These are phyloP conservation scores for Parsonsia alboflavescens DNA, from an alignment of 257 asterid genomes.

Conservation along the genomic window DNA sequence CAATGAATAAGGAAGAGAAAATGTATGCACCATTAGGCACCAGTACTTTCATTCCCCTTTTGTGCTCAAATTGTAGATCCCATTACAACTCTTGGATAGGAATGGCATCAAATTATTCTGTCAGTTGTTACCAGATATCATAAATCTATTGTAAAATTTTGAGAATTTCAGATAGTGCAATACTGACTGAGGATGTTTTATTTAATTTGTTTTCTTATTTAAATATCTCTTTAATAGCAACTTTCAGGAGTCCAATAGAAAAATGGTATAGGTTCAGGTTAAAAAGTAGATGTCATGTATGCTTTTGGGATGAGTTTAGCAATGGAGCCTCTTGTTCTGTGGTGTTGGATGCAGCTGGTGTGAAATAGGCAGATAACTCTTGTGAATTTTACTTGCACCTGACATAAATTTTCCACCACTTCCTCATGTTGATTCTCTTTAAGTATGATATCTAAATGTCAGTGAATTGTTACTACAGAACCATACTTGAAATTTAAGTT, in stretches of 20 bases:
- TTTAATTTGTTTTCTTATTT: no score
- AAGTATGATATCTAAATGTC: not conserved
- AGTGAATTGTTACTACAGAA: not conserved
- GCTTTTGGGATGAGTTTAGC: not conserved
- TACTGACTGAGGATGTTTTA: not conserved
- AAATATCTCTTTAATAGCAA: not conserved
- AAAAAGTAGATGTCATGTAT: not conserved
- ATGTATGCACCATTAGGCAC: not conserved
- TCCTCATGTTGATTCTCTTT: not conserved
- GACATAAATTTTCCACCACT: not conserved
- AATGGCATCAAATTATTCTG: no score
- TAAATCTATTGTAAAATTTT: not conserved
- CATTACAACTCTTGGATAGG: not conserved
- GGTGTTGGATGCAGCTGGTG: not conserved
- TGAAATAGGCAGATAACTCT: not conserved
- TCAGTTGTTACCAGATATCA: not conserved
- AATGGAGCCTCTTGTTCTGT: not conserved
- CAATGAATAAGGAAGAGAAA: not conserved
- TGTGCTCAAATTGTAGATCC: no score
- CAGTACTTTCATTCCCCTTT: not conserved
- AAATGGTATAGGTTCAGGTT: not conserved
- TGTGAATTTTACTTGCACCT: not conserved
- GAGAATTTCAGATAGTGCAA: not conserved
- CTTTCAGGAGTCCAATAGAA: not conserved
- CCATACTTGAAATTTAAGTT: not conserved